A percentile compares a stretch with the other conserved stretches of the same genome.
phyloP scores from a whole-genome alignment of 2,329 filamentous ascomycete species.

The Cercospora brassicicola region DNA sequence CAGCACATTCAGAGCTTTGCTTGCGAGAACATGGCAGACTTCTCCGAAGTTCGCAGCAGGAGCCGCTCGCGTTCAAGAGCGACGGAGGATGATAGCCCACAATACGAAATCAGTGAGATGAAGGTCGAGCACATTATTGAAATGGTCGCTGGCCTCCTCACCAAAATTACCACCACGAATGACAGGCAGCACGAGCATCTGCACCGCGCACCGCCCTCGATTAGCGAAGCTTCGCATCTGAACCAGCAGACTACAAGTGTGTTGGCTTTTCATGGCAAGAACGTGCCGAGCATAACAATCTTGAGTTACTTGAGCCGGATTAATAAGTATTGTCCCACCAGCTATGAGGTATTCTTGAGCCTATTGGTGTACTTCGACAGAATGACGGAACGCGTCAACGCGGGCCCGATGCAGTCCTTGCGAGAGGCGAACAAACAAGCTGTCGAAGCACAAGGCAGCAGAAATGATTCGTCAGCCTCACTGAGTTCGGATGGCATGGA shows the following conservation, averaged over 20 bases:
- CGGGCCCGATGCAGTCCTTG: constrained; percentile 68
- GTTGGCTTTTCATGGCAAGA: constrained; percentile 95
- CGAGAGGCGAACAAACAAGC: constrained; percentile 53
- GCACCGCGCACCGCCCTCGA: constrained; percentile 68
- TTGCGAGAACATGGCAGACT: constrained; percentile 67
- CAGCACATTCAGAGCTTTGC: constrained; percentile 89
- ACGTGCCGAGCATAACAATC: constrained; percentile 95
- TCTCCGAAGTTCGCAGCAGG: constrained; percentile 49
- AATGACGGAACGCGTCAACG: constrained; percentile 96
- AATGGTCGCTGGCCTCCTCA: constrained; percentile 94
- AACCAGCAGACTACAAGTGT: constrained; percentile 70
- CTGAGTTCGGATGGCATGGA: constrained; percentile 35
- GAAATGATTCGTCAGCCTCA: constrained; percentile 30
- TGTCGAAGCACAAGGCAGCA: constrained; percentile 32
- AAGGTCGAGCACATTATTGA: constrained; percentile 96
- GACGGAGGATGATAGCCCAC: constrained; percentile 55
- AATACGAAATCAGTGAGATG: constrained; percentile 97
- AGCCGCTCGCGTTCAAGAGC: constrained; percentile 45
- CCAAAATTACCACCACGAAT: constrained; percentile 96
- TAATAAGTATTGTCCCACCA: constrained; percentile 98
- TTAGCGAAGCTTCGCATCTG: constrained; percentile 60
- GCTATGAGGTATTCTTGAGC: constrained; percentile 95
- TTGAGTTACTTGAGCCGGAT: constrained; percentile 93
- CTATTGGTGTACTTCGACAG: constrained; percentile 96
- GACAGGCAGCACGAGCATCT: constrained; percentile 90